Percentiles rank a stretch among this genome's conserved stretches.
Conservation (phyloP, 768 basidiomycete genomes). For the Leccinum pellstonianum region DNA sequence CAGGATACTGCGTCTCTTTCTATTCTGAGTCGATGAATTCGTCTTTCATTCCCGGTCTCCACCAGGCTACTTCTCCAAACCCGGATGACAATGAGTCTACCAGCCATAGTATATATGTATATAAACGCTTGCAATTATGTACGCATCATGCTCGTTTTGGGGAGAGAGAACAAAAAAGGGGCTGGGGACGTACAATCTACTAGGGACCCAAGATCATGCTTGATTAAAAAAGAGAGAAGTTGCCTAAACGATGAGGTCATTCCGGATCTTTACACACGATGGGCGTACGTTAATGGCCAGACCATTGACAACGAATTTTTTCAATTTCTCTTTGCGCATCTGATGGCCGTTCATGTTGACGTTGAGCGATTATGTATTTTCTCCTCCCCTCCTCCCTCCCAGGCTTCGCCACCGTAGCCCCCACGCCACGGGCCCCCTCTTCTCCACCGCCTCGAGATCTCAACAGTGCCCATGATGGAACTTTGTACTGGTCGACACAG, state of each 20-base stretch:
- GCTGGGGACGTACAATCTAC: not conserved
- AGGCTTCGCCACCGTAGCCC: not conserved
- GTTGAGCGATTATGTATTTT: slow-evolving; percentile 5
- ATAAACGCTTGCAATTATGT: not conserved
- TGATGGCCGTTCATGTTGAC: slow-evolving; percentile 25
- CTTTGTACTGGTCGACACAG: not conserved
- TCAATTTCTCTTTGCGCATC: slow-evolving; percentile 9
- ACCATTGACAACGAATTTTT: not conserved
- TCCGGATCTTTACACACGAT: slow-evolving; percentile 14
- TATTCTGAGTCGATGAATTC: slow-evolving; percentile 1
- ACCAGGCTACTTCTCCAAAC: not conserved
- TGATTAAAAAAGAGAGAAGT: not conserved
- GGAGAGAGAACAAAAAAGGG: not conserved
- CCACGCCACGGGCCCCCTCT: not conserved
- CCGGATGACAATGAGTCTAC: not conserved
- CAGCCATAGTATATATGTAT: not conserved
- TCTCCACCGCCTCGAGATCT: slow-evolving; percentile 4
- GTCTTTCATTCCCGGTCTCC: slow-evolving; percentile 11
- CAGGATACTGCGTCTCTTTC: not conserved
- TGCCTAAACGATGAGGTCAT: not conserved
- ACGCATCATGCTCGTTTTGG: not conserved
- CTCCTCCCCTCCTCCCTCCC: not conserved
- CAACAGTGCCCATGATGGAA: not conserved
- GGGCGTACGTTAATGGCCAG: not conserved
- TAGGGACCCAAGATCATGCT: not conserved